Conservation (phyloP, 345 rosid genomes). For the Melaleuca alternifolia region DNA sequence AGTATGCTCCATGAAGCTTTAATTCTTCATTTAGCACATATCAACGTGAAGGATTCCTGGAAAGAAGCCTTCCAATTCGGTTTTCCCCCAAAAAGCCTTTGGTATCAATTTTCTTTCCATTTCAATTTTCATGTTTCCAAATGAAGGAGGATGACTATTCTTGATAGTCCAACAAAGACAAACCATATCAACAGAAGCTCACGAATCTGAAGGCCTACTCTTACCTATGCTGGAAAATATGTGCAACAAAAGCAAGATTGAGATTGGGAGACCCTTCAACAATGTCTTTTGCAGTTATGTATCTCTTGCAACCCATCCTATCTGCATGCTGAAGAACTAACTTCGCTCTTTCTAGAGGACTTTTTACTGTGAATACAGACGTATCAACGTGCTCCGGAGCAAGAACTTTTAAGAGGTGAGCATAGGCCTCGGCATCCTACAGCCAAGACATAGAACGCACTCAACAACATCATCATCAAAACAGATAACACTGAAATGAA, state of each 20-base stretch:
- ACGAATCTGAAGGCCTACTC: not conserved
- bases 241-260: conserved; percentile 97
- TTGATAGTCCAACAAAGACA: not conserved
- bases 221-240: conserved; percentile 96
- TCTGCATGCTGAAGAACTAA: conserved; percentile 94
- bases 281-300: conserved; percentile 87
- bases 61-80: not conserved
- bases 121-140: not conserved
- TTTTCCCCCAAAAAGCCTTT: not conserved
- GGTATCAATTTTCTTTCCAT: not conserved
- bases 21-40: not conserved
- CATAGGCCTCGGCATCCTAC: conserved; percentile 98
- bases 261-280: conserved; percentile 97
- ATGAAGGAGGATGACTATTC: not conserved
- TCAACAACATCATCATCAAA: not conserved
- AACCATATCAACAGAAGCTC: not conserved
- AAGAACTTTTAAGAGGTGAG: conserved; percentile 79
- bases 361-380: conserved; percentile 44
- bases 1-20: not conserved
- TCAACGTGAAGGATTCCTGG: not conserved
- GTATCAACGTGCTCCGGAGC: conserved; percentile 79
- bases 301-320: conserved; percentile 95
- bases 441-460: conserved; percentile 5
- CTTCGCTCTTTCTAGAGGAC: conserved; percentile 61
- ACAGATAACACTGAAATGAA: not conserved